Evolutionary conservation across 345 rosid genomes (phyloP).

Genomic region (Populus pruinosa): DNA sequence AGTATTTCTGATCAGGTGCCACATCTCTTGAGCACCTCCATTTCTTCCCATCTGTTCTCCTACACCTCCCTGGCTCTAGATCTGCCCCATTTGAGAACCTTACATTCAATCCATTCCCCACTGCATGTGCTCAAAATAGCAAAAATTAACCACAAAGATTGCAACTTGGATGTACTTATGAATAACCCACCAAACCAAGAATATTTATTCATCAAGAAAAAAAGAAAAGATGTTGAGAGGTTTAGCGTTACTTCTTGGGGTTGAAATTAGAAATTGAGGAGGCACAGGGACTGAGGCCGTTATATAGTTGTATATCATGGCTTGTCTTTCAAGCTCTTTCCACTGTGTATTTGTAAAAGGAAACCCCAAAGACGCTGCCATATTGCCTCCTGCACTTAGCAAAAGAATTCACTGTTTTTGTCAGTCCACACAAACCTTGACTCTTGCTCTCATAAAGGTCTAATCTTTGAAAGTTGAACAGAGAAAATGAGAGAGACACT

Average conservation of each 20-base stretch:
- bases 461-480: background rate
- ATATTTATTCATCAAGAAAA: too few species aligned
- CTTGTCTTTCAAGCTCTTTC: conserved; percentile 79
- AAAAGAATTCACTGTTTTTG: background rate
- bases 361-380: conserved; percentile 2
- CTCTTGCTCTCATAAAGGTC: background rate
- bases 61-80: conserved; percentile 75
- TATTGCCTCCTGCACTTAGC: background rate
- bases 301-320: conserved; percentile 79
- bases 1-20: conserved; percentile 70
- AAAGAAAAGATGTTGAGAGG: background rate
- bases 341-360: conserved; percentile 77
- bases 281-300: conserved; percentile 72
- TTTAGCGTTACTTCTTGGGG: conserved; percentile 12
- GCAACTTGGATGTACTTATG: background rate
- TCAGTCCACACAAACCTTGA: background rate
- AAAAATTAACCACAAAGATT: background rate
- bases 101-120: conserved; percentile 30
- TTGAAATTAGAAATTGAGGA: conserved; percentile 50
- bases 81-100: conserved; percentile 43
- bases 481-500: background rate
- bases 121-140: conserved; percentile 18
- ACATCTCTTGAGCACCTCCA: conserved; percentile 87
- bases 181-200: background rate
- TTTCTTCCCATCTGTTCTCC: conserved; percentile 84